phyloP scores from a whole-genome alignment of 352 stramenopile genomes.

The Halophytophthora batemanensis region DNA sequence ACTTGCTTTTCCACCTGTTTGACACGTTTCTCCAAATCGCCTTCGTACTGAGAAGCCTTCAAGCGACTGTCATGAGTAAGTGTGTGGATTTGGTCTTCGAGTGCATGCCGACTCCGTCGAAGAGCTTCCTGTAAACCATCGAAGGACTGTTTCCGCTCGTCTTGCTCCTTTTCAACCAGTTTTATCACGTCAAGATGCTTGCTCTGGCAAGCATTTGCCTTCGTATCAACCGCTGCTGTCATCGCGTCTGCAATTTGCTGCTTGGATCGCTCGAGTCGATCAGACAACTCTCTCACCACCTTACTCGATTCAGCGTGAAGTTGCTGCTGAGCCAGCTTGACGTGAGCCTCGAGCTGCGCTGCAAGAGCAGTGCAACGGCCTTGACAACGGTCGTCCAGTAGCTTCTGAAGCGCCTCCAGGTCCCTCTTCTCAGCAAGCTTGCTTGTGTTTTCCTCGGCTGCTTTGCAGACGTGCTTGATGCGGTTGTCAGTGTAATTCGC shows the following conservation, averaged over 20 bases:
- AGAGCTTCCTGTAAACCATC: conserved; percentile 40
- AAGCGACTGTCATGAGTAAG: conserved; percentile 35
- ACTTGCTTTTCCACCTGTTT: conserved; percentile 28
- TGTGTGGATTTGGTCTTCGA: conserved; percentile 51
- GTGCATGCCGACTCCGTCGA: conserved; percentile 36
- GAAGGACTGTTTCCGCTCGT: conserved; percentile 37
- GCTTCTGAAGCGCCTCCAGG: conserved; percentile 15
- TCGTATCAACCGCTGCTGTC: conserved; percentile 18
- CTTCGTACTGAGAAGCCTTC: conserved; percentile 23
- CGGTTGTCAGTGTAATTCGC: conserved; percentile 23
- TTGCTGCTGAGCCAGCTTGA: conserved; percentile 13
- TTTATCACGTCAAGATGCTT: conserved; percentile 30
- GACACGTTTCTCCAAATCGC: conserved; percentile 33
- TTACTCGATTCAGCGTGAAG: conserved; percentile 17
- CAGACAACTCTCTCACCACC: conserved; percentile 6
- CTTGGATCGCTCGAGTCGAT: conserved; percentile 16
- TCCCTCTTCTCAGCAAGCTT: conserved; percentile 18
- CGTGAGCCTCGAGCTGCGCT: conserved; percentile 11
- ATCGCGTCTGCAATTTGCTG: conserved; percentile 16
- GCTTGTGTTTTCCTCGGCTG: conserved; percentile 10
- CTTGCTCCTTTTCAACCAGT: conserved; percentile 43
- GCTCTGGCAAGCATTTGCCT: conserved; percentile 22
- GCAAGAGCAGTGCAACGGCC: conserved; percentile 8
- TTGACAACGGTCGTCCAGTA: conserved; percentile 17
- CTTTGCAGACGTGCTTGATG: conserved; percentile 9